Evolutionary conservation across 805 yeast species (phyloP).

Genomic region (Monosporozyma aquatica): DNA sequence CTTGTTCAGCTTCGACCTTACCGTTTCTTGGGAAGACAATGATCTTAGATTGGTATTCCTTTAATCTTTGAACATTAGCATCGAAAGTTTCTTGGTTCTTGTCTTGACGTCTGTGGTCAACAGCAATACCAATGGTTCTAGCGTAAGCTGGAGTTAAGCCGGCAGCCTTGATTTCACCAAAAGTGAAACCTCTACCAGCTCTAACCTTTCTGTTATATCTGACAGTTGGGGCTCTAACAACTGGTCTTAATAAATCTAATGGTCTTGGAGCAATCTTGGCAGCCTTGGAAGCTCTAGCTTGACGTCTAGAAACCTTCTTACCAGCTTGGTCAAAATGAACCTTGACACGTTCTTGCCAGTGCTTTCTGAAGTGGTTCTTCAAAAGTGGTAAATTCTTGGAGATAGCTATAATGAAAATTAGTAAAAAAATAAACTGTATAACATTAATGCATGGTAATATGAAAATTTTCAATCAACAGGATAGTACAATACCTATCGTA

Average conservation of each 20-base stretch:
- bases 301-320: slow-evolving; percentile 95
- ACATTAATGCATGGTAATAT: slow-evolving; percentile 3
- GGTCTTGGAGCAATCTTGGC: slow-evolving; percentile 97
- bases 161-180: slow-evolving; percentile 97
- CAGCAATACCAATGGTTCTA: slow-evolving; percentile 97
- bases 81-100: slow-evolving; percentile 92
- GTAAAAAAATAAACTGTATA: slow-evolving; percentile 1
- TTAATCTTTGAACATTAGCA: slow-evolving; percentile 89
- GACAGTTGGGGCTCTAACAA: slow-evolving; percentile 97
- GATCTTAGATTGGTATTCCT: slow-evolving; percentile 92
- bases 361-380: slow-evolving; percentile 99
- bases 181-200: slow-evolving; percentile 99
- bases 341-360: slow-evolving; percentile 99
- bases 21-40: slow-evolving; percentile 93
- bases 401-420: slow-evolving; percentile 67
- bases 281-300: slow-evolving; percentile 87
- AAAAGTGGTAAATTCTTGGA: slow-evolving; percentile 97
- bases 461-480: neutral
- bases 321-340: slow-evolving; percentile 99
- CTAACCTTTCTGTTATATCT: slow-evolving; percentile 99
- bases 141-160: slow-evolving; percentile 91
- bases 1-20: slow-evolving; percentile 70
- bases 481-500: too few species aligned
- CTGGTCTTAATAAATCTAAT: slow-evolving; percentile 90
- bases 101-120: slow-evolving; percentile 99